Evolutionary conservation across 1,284 basidiomycete genomes (phyloP).

Genomic region (Spongiforma sp.): DNA sequence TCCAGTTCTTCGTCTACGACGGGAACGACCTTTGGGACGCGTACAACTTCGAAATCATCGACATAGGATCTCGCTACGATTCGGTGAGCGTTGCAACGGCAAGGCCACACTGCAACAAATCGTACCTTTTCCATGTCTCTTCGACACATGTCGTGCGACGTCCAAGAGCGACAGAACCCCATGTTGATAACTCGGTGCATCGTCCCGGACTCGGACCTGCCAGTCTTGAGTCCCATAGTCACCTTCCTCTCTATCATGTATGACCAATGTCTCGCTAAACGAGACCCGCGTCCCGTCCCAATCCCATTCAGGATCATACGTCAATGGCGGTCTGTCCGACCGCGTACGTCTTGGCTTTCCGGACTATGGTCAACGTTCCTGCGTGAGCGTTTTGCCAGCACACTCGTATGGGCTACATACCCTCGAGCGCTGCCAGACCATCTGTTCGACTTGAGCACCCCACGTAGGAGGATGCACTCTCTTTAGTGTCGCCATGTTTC

Average conservation of each 20-base stretch:
- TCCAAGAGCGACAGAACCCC: conserved; percentile 24
- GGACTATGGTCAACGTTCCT: conserved; percentile 5
- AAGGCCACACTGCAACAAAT: neutral
- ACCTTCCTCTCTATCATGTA: conserved; percentile 1
- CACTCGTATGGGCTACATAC: conserved; percentile 7
- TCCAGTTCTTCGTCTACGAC: conserved; percentile 13
- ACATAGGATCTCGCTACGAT: conserved; percentile 14
- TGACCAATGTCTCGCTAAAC: neutral
- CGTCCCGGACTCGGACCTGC: conserved; percentile 3
- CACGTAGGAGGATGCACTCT: conserved; percentile 19
- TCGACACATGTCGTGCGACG: conserved; percentile 13
- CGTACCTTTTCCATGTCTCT: conserved; percentile 20
- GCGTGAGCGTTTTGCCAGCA: conserved; percentile 7
- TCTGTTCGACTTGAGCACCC: conserved; percentile 14
- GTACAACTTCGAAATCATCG: conserved; percentile 30
- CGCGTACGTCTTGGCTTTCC: conserved; percentile 25
- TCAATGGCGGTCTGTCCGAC: conserved; percentile 19
- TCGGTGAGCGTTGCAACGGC: neutral
- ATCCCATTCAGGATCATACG: conserved; percentile 28
- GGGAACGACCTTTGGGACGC: conserved; percentile 25
- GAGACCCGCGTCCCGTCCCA: conserved; percentile 27
- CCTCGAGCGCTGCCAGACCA: conserved; percentile 19
- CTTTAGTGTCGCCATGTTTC: conserved; percentile 28
- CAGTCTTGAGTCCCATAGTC: neutral
- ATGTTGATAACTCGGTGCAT: neutral